Base-by-base conservation (phyloP, 108 stramenopile genomes). In the Discostella pseudostelligera region DNA sequence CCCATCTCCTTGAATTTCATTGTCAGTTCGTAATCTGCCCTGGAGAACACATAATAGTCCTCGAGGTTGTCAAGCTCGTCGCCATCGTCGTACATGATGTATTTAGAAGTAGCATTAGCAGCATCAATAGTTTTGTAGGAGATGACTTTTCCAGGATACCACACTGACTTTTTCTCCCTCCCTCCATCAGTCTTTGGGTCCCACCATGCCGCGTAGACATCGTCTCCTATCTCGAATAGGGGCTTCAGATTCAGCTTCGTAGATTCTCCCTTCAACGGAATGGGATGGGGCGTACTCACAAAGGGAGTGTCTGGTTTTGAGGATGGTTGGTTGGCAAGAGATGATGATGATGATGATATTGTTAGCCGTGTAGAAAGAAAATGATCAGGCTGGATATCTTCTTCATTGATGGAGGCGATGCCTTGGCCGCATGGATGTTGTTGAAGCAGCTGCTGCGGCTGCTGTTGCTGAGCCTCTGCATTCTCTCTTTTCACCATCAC, bases 191-290 rank as follows among this genome's bases (percentile, higher is more conserved):
- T 12, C 3, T 4, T 39, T 3, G 21, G 25, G 6, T 29, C n/a
- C 46, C 20, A 25, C 61, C 61, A 62, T 29, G 42, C 42, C n/a
- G 61, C 61, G 21, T 32, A 45, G n/a, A 62, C 61, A 21, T 25
- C 26, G 26, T 62, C 47, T 29, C 61, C 61, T 22, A 13, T 26
- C 24, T 62, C 61, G 46, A 62, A 62, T 13, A 46, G 42, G 2
- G 61, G 61, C 13, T 62, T 62, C 8, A 53, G 17, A 53, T 20
- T 43, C 8, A 53, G 17, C 4, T 20, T 43, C 1, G 2, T 43
- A 43, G 1, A 8, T 43, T 43, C 42, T n/a, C 5, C 5, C 32
- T 32, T 32, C 32, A 32, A 3, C 3, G 32, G 3, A 32, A 32
- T 32, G 3, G 32, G 5, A 32, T 32, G 3, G 3, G 4, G 32